A percentile compares a stretch with the other conserved stretches of the same genome.
phyloP scores from a whole-genome alignment of 257 asterid species.

The Henckelia pumila region DNA sequence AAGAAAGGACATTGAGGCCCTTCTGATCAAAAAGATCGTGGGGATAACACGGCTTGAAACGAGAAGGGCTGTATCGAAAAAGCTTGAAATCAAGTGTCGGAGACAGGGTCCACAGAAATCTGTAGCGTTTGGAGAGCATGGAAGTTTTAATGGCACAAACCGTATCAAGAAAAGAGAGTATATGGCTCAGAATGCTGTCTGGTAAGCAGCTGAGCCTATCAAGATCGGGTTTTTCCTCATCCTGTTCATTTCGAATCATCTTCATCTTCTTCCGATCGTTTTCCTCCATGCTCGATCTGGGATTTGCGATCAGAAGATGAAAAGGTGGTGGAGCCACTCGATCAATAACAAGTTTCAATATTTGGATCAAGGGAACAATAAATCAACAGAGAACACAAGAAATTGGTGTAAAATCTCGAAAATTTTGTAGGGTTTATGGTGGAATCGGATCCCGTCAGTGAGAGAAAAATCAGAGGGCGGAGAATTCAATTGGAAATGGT shows the following conservation, averaged over 20 bases:
- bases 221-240: slow-evolving; percentile 17
- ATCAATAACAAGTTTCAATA: not conserved
- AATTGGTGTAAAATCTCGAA: too few species aligned
- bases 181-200: slow-evolving; percentile 37
- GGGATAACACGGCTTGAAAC: not conserved
- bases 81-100: slow-evolving; percentile 39
- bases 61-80: not conserved
- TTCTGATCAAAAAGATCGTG: not conserved
- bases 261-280: slow-evolving; percentile 18
- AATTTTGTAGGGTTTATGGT: too few species aligned
- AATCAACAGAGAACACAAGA: too few species aligned
- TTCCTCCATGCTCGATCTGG: slow-evolving; percentile 28
- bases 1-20: not conserved
- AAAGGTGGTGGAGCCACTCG: not conserved
- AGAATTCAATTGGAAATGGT: too few species aligned
- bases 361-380: not conserved
- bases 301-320: slow-evolving; percentile 21
- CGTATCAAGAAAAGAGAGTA: slow-evolving; percentile 41
- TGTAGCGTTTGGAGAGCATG: slow-evolving; percentile 40
- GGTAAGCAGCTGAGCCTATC: slow-evolving; percentile 42
- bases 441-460: too few species aligned
- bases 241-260: not conserved
- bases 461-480: too few species aligned
- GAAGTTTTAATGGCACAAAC: slow-evolving; percentile 33
- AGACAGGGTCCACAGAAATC: slow-evolving; percentile 32